Evolutionary conservation across 495 filamentous ascomycete species (phyloP), one percentile per base, ranked within the genome.

Genomic region (Cairneyella variabilis): DNA sequence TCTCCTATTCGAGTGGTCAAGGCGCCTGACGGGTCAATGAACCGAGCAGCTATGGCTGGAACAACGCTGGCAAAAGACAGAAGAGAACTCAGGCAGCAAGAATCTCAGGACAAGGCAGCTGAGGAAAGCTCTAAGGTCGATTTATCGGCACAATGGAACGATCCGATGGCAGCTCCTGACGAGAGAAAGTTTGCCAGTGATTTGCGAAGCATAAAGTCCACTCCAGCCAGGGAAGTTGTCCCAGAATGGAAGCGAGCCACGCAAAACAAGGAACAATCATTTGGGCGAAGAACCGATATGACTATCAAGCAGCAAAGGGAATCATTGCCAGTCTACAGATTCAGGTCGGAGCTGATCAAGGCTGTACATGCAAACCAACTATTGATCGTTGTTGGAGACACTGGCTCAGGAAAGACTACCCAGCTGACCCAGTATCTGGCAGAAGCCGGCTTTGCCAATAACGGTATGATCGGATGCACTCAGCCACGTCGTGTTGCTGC

Each of bases 1-100:
- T 96, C 91, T 6, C 93, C 93, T 2, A 97, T 98, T 55, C 76
- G 93, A 62, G 90, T 98, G 11, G 88, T 98, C 58, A 98, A 98
- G 69, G 93, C 95, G 1, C 93, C 93, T 4, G 93, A 98, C 66
- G 93, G 93, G 12, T 96, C 90, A 0, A 78, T 98, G 60, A 97
- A 97, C 66, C 83, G 95, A 43, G 89, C 93, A 30, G 93, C 95
- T 2, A 93, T 97, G 90, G 80, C 91, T 12, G 92, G 93, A 27
- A 90, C 91, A 9, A 80, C 80, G 14, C 69, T 97, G n/a, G 90
- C 93, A 12, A 93, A 90, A 68, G 95, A 97, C 61, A 78, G 93
- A 37, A 81, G 90, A 61, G 93, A 99, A 49, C 52, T 97, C 52
- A 77, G 88, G 37, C 91, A 97, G 60, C 85, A 91, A 66, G 92